These are phyloP conservation scores for Flueggea neowawraea DNA, from an alignment of 441 rosid species.

Conservation along the genomic window DNA sequence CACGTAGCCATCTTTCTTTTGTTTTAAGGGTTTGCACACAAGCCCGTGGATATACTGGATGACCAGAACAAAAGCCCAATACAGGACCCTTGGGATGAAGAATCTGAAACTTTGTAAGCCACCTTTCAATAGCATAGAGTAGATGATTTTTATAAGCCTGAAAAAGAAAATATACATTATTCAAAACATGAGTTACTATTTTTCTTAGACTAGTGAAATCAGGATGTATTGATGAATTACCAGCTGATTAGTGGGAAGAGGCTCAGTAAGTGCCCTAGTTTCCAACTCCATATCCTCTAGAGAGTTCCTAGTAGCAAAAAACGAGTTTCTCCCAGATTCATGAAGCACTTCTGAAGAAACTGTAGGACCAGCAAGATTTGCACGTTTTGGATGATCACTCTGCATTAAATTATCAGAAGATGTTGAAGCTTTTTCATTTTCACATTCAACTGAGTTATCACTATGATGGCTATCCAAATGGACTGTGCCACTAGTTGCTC, in stretches of 20 bases:
- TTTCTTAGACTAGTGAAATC: slow-evolving; percentile 6
- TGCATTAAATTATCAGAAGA: slow-evolving; percentile 8
- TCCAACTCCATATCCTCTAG: slow-evolving; percentile 95
- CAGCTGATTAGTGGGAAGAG: slow-evolving; percentile 97
- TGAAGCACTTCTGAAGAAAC: slow-evolving; percentile 15
- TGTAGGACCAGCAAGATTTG: background rate
- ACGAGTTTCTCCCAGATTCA: slow-evolving; percentile 34
- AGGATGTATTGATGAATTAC: slow-evolving; percentile 28
- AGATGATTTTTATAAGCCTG: slow-evolving; percentile 85
- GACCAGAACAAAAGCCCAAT: slow-evolving; percentile 87
- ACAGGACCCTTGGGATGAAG: slow-evolving; percentile 86
- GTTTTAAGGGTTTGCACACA: slow-evolving; percentile 81
- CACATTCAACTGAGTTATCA: slow-evolving; percentile 16
- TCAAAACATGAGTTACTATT: background rate
- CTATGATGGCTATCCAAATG: slow-evolving; percentile 20
- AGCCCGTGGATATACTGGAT: slow-evolving; percentile 79
- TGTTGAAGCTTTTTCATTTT: slow-evolving; percentile 16
- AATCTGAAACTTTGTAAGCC: slow-evolving; percentile 88
- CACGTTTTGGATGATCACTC: slow-evolving; percentile 3
- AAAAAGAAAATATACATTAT: slow-evolving; percentile 13
- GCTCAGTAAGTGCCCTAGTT: slow-evolving; percentile 83
- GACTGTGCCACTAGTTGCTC: slow-evolving; percentile 44
- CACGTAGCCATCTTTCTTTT: slow-evolving; percentile 79
- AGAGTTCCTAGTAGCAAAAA: slow-evolving; percentile 49
- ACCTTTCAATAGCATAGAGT: slow-evolving; percentile 81